A percentile compares a stretch with the other conserved stretches of the same genome.
Evolutionary conservation across 495 filamentous ascomycete genomes (phyloP).

Genomic region (Penicillium cataractarum): DNA sequence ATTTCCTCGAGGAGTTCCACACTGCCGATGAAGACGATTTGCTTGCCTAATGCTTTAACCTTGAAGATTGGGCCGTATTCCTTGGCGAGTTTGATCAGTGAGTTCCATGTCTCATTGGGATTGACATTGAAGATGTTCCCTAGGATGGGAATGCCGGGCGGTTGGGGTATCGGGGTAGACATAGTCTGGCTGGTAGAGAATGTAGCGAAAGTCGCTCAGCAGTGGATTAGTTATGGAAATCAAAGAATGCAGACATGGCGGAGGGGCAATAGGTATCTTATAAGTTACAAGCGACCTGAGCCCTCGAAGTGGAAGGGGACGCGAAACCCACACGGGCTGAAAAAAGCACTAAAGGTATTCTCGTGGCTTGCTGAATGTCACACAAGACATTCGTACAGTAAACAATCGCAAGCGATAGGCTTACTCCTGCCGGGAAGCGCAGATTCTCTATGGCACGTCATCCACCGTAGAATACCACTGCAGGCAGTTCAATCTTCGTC

Average conservation of each 20-base stretch:
- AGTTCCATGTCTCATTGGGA: slow-evolving; percentile 62
- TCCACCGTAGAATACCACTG: not conserved
- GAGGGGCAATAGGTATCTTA: too few species aligned
- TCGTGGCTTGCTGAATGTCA: not conserved
- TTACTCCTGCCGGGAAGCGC: not conserved
- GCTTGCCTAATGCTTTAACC: slow-evolving; percentile 57
- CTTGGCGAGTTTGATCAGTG: slow-evolving; percentile 63
- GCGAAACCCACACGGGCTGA: too few species aligned
- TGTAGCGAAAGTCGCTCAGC: too few species aligned
- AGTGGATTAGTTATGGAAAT: too few species aligned
- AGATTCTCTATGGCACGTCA: not conserved
- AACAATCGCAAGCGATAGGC: not conserved
- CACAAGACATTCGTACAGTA: not conserved
- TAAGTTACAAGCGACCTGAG: too few species aligned
- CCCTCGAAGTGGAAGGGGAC: too few species aligned
- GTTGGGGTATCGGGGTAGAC: slow-evolving; percentile 27
- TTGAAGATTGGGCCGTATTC: slow-evolving; percentile 75
- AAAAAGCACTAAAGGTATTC: too few species aligned
- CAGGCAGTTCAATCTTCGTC: not conserved
- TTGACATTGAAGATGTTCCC: slow-evolving; percentile 71
- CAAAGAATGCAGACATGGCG: too few species aligned
- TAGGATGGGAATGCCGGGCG: slow-evolving; percentile 58
- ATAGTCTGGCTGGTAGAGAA: slow-evolving; percentile 4
- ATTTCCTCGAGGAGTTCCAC: slow-evolving; percentile 67
- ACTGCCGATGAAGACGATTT: slow-evolving; percentile 55